A percentile compares a stretch with the other conserved stretches of the same genome.
phyloP scores from a whole-genome alignment of 257 asterid genomes.

The Rauvolfia tetraphylla region DNA sequence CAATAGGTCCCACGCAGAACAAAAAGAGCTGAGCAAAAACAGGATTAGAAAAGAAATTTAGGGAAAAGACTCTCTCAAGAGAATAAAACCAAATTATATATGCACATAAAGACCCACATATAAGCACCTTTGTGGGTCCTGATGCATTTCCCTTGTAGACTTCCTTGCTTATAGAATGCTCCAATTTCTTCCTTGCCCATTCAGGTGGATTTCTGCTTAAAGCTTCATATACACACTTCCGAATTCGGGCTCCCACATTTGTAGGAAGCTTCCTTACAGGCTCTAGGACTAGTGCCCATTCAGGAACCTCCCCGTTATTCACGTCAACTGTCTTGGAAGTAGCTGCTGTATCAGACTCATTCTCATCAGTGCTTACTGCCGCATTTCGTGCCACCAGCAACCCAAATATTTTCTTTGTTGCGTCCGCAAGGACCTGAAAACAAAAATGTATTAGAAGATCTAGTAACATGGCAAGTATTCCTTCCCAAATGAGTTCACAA shows the following conservation, averaged over 20 bases:
- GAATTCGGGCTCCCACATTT: conserved; percentile 91
- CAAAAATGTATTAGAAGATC: conserved; percentile 24
- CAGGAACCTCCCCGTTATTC: conserved; percentile 56
- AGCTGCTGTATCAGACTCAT: conserved; percentile 43
- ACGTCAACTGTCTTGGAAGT: conserved; percentile 40
- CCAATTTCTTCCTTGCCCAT: conserved; percentile 74
- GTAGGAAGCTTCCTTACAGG: conserved; percentile 98
- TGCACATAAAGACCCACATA: conserved; percentile 9
- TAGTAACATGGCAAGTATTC: background rate
- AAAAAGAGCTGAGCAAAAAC: background rate
- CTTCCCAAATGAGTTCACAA: background rate
- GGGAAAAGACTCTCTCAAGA: background rate
- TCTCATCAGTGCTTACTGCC: conserved; percentile 40
- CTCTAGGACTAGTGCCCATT: conserved; percentile 87
- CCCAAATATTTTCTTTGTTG: conserved; percentile 71
- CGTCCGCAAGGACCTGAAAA: conserved; percentile 88
- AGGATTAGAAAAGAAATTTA: background rate
- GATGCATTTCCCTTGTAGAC: conserved; percentile 99
- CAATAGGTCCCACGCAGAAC: conserved; percentile 4
- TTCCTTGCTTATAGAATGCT: conserved; percentile 88
- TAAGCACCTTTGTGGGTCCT: conserved; percentile 93
- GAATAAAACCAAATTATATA: background rate
- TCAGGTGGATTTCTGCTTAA: conserved; percentile 74
- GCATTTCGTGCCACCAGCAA: conserved; percentile 50
- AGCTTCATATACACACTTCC: conserved; percentile 79